Percentiles rank a stretch among this genome's conserved stretches.
phyloP scores from a whole-genome alignment of 345 rosid genomes.

The Melaleuca quinquenervia region DNA sequence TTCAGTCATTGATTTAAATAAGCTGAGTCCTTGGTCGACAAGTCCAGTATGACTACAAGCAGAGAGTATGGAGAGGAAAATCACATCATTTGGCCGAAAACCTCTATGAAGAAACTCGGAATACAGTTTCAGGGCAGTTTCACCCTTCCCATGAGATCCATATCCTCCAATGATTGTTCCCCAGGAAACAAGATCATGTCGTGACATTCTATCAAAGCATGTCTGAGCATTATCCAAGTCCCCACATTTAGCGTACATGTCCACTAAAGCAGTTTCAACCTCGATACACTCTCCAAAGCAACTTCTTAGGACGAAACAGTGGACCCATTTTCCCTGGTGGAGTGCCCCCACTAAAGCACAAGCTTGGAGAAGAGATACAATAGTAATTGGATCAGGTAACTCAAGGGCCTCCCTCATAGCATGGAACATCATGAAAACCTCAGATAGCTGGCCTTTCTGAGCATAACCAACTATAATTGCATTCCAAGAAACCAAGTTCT shows the following conservation, averaged over 20 bases:
- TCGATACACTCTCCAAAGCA: slow-evolving; percentile 29
- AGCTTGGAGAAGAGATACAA: slow-evolving; percentile 60
- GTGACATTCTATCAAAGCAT: slow-evolving; percentile 40
- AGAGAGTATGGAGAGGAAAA: slow-evolving; percentile 57
- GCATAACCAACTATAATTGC: slow-evolving; percentile 66
- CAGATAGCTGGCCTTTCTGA: slow-evolving; percentile 37
- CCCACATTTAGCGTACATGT: slow-evolving; percentile 81
- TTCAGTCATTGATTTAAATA: slow-evolving; percentile 39
- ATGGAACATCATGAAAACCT: slow-evolving; percentile 36
- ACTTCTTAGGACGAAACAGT: slow-evolving; percentile 40
- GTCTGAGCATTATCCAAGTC: slow-evolving; percentile 44
- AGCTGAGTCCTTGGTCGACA: slow-evolving; percentile 45
- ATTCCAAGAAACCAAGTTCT: slow-evolving; percentile 76
- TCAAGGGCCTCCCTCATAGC: slow-evolving; percentile 31
- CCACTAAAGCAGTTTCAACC: slow-evolving; percentile 57
- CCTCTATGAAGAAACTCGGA: slow-evolving; percentile 45
- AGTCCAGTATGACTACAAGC: slow-evolving; percentile 78
- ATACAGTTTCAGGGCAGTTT: slow-evolving; percentile 44
- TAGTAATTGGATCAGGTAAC: slow-evolving; percentile 52
- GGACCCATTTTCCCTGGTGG: slow-evolving; percentile 53
- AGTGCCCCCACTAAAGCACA: slow-evolving; percentile 50
- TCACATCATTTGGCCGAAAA: slow-evolving; percentile 48
- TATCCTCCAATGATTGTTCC: slow-evolving; percentile 62
- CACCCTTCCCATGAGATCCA: slow-evolving; percentile 76
- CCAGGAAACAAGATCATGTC: slow-evolving; percentile 54